Percentiles rank a stretch among this genome's conserved stretches.
Evolutionary conservation across 805 yeast species (phyloP).

Genomic region (Candida schatavii): DNA sequence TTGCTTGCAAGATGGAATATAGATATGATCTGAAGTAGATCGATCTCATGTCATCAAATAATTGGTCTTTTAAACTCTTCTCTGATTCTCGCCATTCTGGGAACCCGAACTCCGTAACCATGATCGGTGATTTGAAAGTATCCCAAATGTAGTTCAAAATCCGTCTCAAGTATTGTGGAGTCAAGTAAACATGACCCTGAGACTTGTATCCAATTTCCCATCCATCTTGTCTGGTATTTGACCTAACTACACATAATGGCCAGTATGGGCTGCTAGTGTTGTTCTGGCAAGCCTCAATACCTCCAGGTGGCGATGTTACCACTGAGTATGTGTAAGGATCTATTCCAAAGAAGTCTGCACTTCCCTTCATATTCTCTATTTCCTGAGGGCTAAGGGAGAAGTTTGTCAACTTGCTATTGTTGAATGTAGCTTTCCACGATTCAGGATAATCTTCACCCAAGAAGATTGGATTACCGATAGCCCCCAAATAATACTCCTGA

Average conservation of each 20-base stretch:
- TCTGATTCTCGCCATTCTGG: slow-evolving; percentile 28
- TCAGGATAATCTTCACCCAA: slow-evolving; percentile 28
- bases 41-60: slow-evolving; percentile 26
- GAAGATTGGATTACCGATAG: slow-evolving; percentile 29
- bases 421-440: slow-evolving; percentile 17
- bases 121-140: slow-evolving; percentile 21
- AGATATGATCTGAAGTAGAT: slow-evolving; percentile 26
- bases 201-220: slow-evolving; percentile 22
- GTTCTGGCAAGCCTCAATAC: slow-evolving; percentile 21
- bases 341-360: slow-evolving; percentile 31
- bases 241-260: slow-evolving; percentile 23
- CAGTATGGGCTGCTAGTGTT: slow-evolving; percentile 17
- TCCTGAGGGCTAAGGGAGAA: slow-evolving; percentile 21
- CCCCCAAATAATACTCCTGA: slow-evolving; percentile 21
- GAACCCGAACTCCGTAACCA: slow-evolving; percentile 34
- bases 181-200: slow-evolving; percentile 18
- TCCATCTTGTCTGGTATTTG: slow-evolving; percentile 10
- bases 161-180: slow-evolving; percentile 22
- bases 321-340: slow-evolving; percentile 26
- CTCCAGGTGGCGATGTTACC: slow-evolving; percentile 17
- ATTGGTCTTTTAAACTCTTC: slow-evolving; percentile 20
- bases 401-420: slow-evolving; percentile 10
- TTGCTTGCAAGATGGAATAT: slow-evolving; percentile 21
- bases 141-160: slow-evolving; percentile 24
- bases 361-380: slow-evolving; percentile 17